Conservation (phyloP, 106 monocot genomes). For the Triglochin maritima region DNA sequence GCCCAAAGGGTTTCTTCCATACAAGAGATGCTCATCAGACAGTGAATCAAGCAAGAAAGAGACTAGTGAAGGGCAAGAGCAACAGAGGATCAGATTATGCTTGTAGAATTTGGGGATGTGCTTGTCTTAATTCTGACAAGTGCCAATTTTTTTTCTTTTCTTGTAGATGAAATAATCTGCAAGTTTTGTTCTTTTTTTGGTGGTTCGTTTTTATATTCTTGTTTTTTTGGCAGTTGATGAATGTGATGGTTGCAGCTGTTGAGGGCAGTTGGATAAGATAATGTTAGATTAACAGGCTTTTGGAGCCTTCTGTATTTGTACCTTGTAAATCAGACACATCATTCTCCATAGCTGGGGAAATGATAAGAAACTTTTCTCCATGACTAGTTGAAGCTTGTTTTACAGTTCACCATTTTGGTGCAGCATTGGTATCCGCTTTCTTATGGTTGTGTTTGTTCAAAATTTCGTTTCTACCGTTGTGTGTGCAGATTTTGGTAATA, state of each 20-base stretch:
- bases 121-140: background rate
- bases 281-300: background rate
- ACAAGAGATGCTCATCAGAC: conserved; percentile 40
- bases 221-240: background rate
- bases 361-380: no score
- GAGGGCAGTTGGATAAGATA: background rate
- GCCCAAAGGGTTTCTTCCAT: conserved; percentile 56
- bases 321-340: conserved; percentile 3
- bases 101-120: conserved; percentile 10
- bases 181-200: background rate
- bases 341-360: no score
- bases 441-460: no score
- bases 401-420: no score
- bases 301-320: background rate
- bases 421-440: no score
- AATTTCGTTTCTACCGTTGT: no score
- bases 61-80: background rate
- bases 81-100: conserved; percentile 18
- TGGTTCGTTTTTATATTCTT: background rate
- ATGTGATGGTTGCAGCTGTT: background rate
- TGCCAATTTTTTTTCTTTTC: background rate
- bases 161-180: background rate
- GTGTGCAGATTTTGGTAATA: no score
- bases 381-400: no score
- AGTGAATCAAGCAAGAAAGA: conserved; percentile 15